Percentiles rank a stretch among this genome's conserved stretches.
phyloP scores from a whole-genome alignment of 257 asterid genomes.

The Lavandula angustifolia region DNA sequence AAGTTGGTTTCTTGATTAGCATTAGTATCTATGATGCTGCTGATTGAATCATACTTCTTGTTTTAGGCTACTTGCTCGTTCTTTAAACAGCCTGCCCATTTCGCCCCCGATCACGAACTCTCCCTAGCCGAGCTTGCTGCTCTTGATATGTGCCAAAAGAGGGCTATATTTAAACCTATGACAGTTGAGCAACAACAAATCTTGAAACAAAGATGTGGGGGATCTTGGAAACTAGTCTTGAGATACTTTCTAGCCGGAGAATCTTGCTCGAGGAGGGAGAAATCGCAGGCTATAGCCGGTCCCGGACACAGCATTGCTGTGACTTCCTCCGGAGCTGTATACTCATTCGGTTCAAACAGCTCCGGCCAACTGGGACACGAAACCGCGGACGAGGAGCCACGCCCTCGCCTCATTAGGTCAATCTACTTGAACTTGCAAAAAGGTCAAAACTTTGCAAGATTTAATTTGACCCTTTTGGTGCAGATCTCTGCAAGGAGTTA shows the following conservation, averaged over 20 bases:
- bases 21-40: slow-evolving; percentile 70
- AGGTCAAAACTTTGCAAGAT: not conserved
- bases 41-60: slow-evolving; percentile 49
- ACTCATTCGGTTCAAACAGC: slow-evolving; percentile 87
- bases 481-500: slow-evolving; percentile 87
- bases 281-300: slow-evolving; percentile 95
- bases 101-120: slow-evolving; percentile 78
- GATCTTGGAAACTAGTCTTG: slow-evolving; percentile 93
- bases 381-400: slow-evolving; percentile 66
- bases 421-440: not conserved
- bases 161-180: slow-evolving; percentile 93
- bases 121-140: slow-evolving; percentile 97
- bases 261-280: slow-evolving; percentile 84
- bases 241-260: slow-evolving; percentile 93
- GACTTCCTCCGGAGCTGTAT: slow-evolving; percentile 78
- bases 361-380: slow-evolving; percentile 99
- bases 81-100: slow-evolving; percentile 87
- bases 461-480: slow-evolving; percentile 40
- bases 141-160: slow-evolving; percentile 90
- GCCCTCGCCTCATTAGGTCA: slow-evolving; percentile 80
- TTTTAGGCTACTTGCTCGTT: slow-evolving; percentile 92
- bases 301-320: slow-evolving; percentile 98
- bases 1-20: slow-evolving; percentile 9
- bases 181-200: slow-evolving; percentile 52
- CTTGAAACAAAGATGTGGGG: slow-evolving; percentile 80